Evolutionary conservation across 371 early-diverging fungal species (phyloP), one percentile per base, ranked within the genome.

Genomic region (Apophysomyces ossiformis): DNA sequence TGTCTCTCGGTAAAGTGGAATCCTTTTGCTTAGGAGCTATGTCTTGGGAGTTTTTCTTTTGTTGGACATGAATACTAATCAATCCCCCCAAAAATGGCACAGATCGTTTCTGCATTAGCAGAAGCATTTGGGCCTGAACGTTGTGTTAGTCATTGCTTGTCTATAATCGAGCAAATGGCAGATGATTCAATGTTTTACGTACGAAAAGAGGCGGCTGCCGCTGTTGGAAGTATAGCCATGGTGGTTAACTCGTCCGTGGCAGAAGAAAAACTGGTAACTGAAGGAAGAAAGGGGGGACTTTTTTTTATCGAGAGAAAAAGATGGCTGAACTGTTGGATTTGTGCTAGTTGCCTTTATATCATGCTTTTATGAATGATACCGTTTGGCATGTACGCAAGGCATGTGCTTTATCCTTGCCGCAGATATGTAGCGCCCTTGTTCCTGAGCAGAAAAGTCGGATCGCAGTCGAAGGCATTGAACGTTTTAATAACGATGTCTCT

Each of bases 381-480:
- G 80, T 77, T 5, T 85, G 85, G 85, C 85, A 85, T 63, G 82
- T 85, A 5, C 75, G 85, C 15, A 69, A 74, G n/a, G 73, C 83
- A 9, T 81, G 80, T 57, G 77, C 79, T 15, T 69, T 78, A 26
- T 68, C 80, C 5, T 67, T 85, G n/a, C 80, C 85, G 0, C 63
- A 75, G n/a, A 65, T 85, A 26, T 74, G 80, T 43, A 70, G 64
- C 7, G 73, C 77, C 5, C 58, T 85, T 15, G 78, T 82, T 0
- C 38, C 65, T 0, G 83, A 83, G 5, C 64, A 74, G 60, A 78
- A 71, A 37, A 58, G 66, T 0, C 61, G 56, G 37, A 69, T 66
- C 35, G 77, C 75, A 0, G 77, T 78, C 7, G 73, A 79, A 57
- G 70, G 79, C 9, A 71, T 80, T 21, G 70, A 72, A 4, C 47